Percentiles rank a stretch among this genome's conserved stretches.
Evolutionary conservation across 129 eudicot genomes (phyloP).

Genomic region (Erigeron canadensis): DNA sequence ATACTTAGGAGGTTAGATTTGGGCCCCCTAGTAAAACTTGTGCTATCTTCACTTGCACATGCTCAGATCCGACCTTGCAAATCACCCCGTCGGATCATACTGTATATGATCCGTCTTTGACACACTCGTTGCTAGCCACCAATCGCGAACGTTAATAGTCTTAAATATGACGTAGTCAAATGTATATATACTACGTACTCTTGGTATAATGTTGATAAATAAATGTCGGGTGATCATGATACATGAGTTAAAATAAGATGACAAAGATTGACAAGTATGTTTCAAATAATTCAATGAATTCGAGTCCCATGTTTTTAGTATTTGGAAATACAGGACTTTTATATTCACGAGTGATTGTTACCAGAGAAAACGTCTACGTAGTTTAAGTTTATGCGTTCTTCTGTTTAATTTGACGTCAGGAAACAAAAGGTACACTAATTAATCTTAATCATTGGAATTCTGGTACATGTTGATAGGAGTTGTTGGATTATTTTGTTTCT

Average conservation of each 20-base stretch:
- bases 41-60: too few relatives aligned
- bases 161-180: too few relatives aligned
- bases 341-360: neutral
- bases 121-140: neutral
- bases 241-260: neutral
- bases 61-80: too few relatives aligned
- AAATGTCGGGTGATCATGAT: neutral
- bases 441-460: neutral
- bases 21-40: too few relatives aligned
- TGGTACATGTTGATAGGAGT: conserved; percentile 17
- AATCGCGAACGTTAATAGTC: conserved; percentile 5
- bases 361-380: neutral
- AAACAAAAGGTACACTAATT: neutral
- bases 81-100: too few relatives aligned
- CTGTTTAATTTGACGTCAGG: neutral
- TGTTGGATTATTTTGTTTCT: conserved; percentile 27
- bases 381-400: too few relatives aligned
- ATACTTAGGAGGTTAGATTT: too few relatives aligned
- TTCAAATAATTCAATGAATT: neutral
- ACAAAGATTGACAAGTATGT: neutral
- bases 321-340: neutral
- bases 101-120: neutral
- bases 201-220: conserved; percentile 2
- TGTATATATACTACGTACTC: neutral
- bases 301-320: neutral